phyloP scores from a whole-genome alignment of 192 early-diverging fungal species.

The Allomyces arbusculus region DNA sequence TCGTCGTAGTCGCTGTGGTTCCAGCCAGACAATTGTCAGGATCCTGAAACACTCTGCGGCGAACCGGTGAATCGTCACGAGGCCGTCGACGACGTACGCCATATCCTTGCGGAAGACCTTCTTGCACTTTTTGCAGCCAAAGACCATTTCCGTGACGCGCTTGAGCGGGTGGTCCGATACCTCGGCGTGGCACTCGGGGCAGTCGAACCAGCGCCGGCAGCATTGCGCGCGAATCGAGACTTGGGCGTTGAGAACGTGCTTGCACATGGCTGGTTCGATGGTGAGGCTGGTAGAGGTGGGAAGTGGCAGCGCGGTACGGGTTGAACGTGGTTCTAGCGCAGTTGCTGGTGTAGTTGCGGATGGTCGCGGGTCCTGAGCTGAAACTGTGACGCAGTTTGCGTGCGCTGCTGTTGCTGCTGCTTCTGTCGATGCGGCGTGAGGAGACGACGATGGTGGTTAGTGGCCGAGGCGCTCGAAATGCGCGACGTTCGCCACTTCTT shows the following conservation, averaged over 20 bases:
- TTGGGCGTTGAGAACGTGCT: conserved; percentile 94
- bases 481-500: too few species aligned
- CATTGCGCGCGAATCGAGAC: conserved; percentile 78
- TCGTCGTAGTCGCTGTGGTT: conserved; percentile 61
- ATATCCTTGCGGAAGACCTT: conserved; percentile 92
- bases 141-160: conserved; percentile 76
- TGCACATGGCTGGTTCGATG: conserved; percentile 44
- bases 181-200: conserved; percentile 83
- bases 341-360: too few species aligned
- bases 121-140: conserved; percentile 97
- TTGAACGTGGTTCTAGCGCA: too few species aligned
- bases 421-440: too few species aligned
- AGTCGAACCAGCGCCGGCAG: conserved; percentile 94
- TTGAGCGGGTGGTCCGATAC: conserved; percentile 47
- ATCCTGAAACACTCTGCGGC: neutral
- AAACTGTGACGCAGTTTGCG: too few species aligned
- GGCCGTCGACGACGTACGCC: conserved; percentile 12
- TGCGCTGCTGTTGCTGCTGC: too few species aligned
- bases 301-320: too few species aligned
- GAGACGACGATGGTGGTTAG: too few species aligned
- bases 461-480: too few species aligned
- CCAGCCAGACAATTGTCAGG: neutral
- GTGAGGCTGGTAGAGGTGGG: too few species aligned
- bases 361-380: too few species aligned
- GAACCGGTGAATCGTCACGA: neutral